Base-by-base conservation (phyloP, 257 asterid species). In the Asclepias syriaca region DNA sequence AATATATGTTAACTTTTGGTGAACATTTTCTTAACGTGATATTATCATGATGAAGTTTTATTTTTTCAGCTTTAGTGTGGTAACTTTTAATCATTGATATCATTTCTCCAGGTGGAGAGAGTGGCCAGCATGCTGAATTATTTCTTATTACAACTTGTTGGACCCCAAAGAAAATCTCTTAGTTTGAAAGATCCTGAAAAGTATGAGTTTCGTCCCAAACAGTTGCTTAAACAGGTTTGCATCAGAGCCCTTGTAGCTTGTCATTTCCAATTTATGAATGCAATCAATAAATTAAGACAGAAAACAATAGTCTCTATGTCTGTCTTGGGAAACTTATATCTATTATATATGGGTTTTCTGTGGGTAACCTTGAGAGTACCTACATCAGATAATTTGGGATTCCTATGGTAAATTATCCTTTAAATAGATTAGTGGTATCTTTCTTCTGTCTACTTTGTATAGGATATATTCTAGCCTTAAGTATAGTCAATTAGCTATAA, bases 71-170 rank as follows among this genome's bases (percentile, higher is more conserved):
- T 66, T 65, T 55, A 3, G 39, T 27, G 49, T 21, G n/a, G 55
- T 50, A 24, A 49, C 16, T 71, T 29, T 46, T 51, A 57, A 55
- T 66, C 53, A 6, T 27, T 67, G 73, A 11, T 59, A 50, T 64
- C 46, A 50, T 68, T 74, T 10, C 78, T 78, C 71, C 84, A 94
- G 99, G 99, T 95, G 68, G 99, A 92, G 71, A 90, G 99, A 85
- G 94, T 95, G 82, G 96, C 99, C 68, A 88, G 99, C 81, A 95
- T 95, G 99, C 87, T 95, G 83, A 95, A 95, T 81, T 95, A 95
- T 79, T 95, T 95, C 73, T 68, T 95, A 65, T 83, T 92, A 63
- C 99, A 91, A 85, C 93, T 95, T 34, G 98, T 95, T 75, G 99
- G 99, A 8, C 99, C 99, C 40, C 97, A 95, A 73, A 84, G 98